A percentile compares a stretch with the other conserved stretches of the same genome.
Conservation (phyloP, 371 early-diverging fungal species). For the Rhizopus microsporus region DNA sequence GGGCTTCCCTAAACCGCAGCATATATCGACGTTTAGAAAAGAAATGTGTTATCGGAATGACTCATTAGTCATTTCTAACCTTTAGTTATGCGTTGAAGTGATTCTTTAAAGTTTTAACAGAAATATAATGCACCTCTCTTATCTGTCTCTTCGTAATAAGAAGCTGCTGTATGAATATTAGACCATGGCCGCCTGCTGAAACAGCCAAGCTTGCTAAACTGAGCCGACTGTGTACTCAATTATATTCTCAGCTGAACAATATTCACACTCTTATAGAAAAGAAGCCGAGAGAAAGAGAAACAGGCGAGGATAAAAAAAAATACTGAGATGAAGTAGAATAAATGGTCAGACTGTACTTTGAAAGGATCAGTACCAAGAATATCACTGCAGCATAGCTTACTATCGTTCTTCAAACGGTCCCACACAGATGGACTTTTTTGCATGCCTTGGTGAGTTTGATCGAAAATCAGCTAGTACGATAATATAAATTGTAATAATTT, state of each 20-base stretch:
- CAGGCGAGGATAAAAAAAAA: slow-evolving; percentile 19
- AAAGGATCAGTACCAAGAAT: slow-evolving; percentile 74
- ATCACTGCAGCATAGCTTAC: slow-evolving; percentile 70
- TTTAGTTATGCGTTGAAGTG: slow-evolving; percentile 69
- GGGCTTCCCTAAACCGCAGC: slow-evolving; percentile 65
- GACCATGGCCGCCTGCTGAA: slow-evolving; percentile 37
- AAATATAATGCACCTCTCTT: slow-evolving; percentile 45
- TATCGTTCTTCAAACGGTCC: slow-evolving; percentile 70
- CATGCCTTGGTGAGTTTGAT: slow-evolving; percentile 59
- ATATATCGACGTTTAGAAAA: slow-evolving; percentile 77
- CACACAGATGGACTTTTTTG: slow-evolving; percentile 73
- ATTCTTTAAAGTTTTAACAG: slow-evolving; percentile 69
- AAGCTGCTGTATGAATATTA: not conserved
- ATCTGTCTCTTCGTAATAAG: no score
- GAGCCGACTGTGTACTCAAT: slow-evolving; percentile 39
- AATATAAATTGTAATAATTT: not conserved
- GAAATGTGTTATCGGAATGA: slow-evolving; percentile 61
- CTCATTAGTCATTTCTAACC: slow-evolving; percentile 44
- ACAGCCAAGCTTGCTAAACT: slow-evolving; percentile 34
- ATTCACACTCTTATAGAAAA: slow-evolving; percentile 11
- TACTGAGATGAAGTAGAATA: slow-evolving; percentile 70
- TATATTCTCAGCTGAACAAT: slow-evolving; percentile 31
- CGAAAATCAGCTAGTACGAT: not conserved
- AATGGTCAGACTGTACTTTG: slow-evolving; percentile 75
- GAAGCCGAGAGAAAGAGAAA: slow-evolving; percentile 9